phyloP scores from a whole-genome alignment of 1,284 basidiomycete genomes.

The Sporisorium sorghi region DNA sequence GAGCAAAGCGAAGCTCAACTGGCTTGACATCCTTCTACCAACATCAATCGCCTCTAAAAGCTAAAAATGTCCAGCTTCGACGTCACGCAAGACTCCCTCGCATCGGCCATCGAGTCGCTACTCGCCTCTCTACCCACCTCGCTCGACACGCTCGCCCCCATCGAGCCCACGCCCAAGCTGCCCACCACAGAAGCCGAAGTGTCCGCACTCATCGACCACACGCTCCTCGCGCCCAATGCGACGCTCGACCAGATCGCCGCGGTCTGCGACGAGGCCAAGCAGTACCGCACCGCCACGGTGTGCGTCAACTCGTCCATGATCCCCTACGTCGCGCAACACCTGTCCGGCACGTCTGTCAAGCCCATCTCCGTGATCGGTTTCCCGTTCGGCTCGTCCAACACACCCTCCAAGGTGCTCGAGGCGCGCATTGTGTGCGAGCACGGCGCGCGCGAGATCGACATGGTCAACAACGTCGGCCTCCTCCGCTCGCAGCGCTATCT shows the following conservation, averaged over 20 bases:
- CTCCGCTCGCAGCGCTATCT: slow-evolving; percentile 41
- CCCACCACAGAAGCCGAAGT: slow-evolving; percentile 41
- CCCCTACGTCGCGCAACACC: slow-evolving; percentile 73
- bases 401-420: slow-evolving; percentile 53
- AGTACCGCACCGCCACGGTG: slow-evolving; percentile 51
- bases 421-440: slow-evolving; percentile 37
- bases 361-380: slow-evolving; percentile 57
- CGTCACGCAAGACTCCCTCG: slow-evolving; percentile 30
- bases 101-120: slow-evolving; percentile 24
- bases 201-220: slow-evolving; percentile 62
- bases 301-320: slow-evolving; percentile 63
- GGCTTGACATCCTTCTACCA: slow-evolving; percentile 1
- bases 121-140: slow-evolving; percentile 24
- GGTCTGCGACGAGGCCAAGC: slow-evolving; percentile 52
- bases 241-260: slow-evolving; percentile 44
- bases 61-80: slow-evolving; percentile 5
- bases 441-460: slow-evolving; percentile 63
- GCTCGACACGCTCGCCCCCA: slow-evolving; percentile 24
- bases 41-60: not conserved
- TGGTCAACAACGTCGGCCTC: slow-evolving; percentile 65
- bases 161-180: slow-evolving; percentile 27
- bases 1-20: too few relatives aligned
- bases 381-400: slow-evolving; percentile 53
- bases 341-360: slow-evolving; percentile 35
- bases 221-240: slow-evolving; percentile 59